Percentiles rank a stretch among this genome's conserved stretches.
Conservation (phyloP, 2,329 filamentous ascomycete genomes). For the Aspergillus awamori region DNA sequence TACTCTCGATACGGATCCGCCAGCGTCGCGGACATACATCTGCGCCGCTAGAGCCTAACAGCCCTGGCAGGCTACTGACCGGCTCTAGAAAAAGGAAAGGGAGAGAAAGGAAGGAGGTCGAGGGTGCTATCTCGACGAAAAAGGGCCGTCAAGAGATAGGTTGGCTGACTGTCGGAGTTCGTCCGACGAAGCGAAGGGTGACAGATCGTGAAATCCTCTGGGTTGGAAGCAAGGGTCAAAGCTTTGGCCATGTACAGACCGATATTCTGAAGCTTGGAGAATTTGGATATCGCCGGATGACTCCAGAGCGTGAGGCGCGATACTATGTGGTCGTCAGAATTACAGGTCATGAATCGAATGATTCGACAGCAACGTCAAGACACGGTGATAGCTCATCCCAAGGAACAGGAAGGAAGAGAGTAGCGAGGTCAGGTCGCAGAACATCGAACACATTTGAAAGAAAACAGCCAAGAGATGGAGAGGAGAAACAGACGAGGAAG, state of each 20-base stretch:
- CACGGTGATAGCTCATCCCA: conserved; percentile 8
- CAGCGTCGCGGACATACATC: conserved; percentile 71
- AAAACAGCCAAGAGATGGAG: not conserved
- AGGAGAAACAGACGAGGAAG: not conserved
- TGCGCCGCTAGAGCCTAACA: conserved; percentile 73
- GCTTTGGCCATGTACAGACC: conserved; percentile 18
- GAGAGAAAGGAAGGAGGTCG: not conserved
- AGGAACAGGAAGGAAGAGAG: conserved; percentile 6
- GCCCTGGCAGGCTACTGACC: conserved; percentile 63
- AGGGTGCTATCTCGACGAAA: not conserved
- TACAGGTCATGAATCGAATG: not conserved
- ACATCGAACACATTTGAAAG: conserved; percentile 5
- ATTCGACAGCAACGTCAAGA: conserved; percentile 1
- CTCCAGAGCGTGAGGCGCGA: conserved; percentile 7
- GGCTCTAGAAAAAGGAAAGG: conserved; percentile 9
- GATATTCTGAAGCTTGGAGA: not conserved
- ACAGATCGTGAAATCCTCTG: not conserved
- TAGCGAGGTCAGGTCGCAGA: conserved; percentile 6
- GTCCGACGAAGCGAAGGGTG: not conserved
- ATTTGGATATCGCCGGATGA: conserved; percentile 6
- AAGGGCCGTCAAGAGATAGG: not conserved
- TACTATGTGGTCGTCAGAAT: conserved; percentile 15
- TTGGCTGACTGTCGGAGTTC: not conserved
- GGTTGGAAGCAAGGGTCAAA: conserved; percentile 5
- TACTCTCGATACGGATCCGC: conserved; percentile 76